Conservation (phyloP, 2,329 filamentous ascomycete genomes). For the Colletotrichum agaves region DNA sequence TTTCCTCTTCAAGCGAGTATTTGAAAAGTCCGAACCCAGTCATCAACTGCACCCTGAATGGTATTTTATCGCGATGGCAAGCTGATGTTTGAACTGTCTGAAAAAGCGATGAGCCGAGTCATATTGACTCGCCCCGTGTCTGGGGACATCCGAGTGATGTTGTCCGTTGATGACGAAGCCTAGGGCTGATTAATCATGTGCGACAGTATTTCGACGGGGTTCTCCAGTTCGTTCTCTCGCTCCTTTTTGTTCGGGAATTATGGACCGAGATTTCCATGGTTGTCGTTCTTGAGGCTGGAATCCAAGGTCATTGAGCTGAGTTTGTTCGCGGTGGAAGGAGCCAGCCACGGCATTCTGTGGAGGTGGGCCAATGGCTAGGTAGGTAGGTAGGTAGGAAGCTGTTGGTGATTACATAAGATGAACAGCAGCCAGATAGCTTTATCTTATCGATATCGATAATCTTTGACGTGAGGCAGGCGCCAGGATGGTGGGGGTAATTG, state of each 20-base stretch:
- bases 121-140: background rate
- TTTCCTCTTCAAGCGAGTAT: background rate
- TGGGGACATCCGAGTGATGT: background rate
- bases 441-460: constrained; percentile 36
- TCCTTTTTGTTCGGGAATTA: too few species aligned
- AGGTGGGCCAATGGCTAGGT: background rate
- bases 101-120: background rate
- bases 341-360: background rate
- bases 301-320: background rate
- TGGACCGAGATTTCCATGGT: too few species aligned
- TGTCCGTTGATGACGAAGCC: background rate
- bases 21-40: background rate
- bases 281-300: too few species aligned
- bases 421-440: constrained; percentile 1
- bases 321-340: background rate
- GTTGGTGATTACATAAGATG: constrained; percentile 2
- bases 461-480: constrained; percentile 4
- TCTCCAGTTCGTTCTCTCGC: too few species aligned
- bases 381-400: background rate
- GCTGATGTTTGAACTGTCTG: background rate
- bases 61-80: background rate
- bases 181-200: background rate
- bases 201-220: too few species aligned
- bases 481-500: constrained; percentile 31
- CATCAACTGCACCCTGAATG: background rate